Percentiles rank a stretch among this genome's conserved stretches.
Evolutionary conservation across 2,329 filamentous ascomycete species (phyloP).

Genomic region (Aureobasidium pullulans): DNA sequence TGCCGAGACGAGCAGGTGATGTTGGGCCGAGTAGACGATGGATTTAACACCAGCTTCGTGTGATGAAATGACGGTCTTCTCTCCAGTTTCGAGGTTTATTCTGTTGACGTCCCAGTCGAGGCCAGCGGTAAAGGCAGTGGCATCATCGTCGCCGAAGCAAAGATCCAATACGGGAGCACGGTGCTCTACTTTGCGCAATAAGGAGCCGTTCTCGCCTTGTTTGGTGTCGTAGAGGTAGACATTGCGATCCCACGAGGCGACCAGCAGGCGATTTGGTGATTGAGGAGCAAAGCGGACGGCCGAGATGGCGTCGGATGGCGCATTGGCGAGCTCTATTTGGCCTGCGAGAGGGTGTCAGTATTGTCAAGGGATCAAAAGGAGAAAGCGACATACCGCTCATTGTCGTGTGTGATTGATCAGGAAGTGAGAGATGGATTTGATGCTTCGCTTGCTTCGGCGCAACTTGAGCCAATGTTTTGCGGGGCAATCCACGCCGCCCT

Average conservation of each 20-base stretch:
- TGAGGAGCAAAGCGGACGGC: slow-evolving; percentile 75
- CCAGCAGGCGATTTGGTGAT: slow-evolving; percentile 69
- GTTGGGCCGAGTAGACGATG: slow-evolving; percentile 74
- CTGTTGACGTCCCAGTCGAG: slow-evolving; percentile 76
- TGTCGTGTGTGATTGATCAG: background rate
- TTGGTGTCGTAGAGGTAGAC: slow-evolving; percentile 78
- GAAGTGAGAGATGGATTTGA: background rate
- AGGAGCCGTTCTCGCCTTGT: slow-evolving; percentile 47
- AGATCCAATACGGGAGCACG: slow-evolving; percentile 82
- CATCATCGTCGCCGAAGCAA: slow-evolving; percentile 77
- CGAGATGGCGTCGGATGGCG: slow-evolving; percentile 82
- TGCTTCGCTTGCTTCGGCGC: background rate
- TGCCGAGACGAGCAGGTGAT: slow-evolving; percentile 74
- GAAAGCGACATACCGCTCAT: background rate
- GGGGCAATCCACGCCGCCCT: background rate
- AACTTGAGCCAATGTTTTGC: background rate
- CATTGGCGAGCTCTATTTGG: slow-evolving; percentile 75
- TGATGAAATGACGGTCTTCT: slow-evolving; percentile 67
- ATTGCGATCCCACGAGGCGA: slow-evolving; percentile 89
- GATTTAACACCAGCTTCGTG: slow-evolving; percentile 75
- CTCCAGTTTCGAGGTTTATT: slow-evolving; percentile 64
- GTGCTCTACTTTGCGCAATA: slow-evolving; percentile 70
- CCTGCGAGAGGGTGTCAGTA: background rate
- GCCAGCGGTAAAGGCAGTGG: slow-evolving; percentile 78
- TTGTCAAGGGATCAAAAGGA: background rate